Evolutionary conservation across 163 green algal species (phyloP).

Genomic region (Scenedesmus sp.): DNA sequence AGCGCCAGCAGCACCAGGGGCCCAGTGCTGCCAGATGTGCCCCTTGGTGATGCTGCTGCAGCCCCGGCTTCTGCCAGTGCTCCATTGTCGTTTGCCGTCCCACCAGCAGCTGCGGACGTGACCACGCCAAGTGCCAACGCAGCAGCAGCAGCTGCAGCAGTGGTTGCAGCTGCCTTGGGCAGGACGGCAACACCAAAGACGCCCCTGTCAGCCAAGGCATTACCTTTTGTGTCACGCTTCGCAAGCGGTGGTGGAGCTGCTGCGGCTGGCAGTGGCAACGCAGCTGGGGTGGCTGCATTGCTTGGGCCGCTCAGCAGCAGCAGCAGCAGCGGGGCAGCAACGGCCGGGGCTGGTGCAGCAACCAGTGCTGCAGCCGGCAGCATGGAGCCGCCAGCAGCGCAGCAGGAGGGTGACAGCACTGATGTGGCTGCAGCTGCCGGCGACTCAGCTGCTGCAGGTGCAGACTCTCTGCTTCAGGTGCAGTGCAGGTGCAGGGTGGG

Average conservation of each 20-base stretch:
- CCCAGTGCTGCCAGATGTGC: neutral
- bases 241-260: neutral
- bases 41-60: neutral
- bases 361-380: neutral
- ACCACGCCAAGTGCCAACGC: neutral
- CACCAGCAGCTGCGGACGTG: neutral
- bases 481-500: neutral
- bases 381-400: neutral
- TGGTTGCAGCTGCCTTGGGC: neutral
- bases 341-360: neutral
- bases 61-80: neutral
- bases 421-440: neutral
- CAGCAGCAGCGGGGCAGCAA: neutral
- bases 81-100: neutral
- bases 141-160: neutral
- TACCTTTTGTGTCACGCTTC: constrained; percentile 46
- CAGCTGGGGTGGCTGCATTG: neutral
- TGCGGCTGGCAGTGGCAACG: neutral
- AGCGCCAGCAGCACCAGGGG: neutral
- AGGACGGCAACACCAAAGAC: constrained; percentile 29
- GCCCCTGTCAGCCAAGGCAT: constrained; percentile 37
- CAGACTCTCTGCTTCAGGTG: neutral
- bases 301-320: neutral
- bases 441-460: neutral
- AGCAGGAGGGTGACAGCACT: neutral